These are phyloP conservation scores for Passiflora organensis DNA, from an alignment of 345 rosid genomes.

Conservation along the genomic window DNA sequence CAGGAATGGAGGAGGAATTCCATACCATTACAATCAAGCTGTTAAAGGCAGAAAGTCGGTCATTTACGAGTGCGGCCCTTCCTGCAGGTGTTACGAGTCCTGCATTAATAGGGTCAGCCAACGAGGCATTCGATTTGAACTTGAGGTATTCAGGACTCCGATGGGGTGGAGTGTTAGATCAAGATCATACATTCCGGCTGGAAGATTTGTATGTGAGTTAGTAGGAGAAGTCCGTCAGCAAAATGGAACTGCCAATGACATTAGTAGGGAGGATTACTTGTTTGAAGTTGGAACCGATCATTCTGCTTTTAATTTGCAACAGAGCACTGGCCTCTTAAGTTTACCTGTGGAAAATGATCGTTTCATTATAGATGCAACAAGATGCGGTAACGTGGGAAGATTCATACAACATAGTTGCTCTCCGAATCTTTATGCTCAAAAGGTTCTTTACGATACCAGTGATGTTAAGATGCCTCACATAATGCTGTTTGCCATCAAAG, in stretches of 20 bases:
- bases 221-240: conserved; percentile 30
- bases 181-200: conserved; percentile 38
- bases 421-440: conserved; percentile 15
- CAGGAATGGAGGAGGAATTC: conserved; percentile 43
- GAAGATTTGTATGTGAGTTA: conserved; percentile 56
- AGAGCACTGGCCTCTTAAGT: too few species aligned
- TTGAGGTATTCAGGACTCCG: conserved; percentile 50
- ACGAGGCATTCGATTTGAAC: conserved; percentile 34
- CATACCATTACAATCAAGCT: conserved; percentile 21
- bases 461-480: not conserved
- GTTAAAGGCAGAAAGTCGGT: conserved; percentile 33
- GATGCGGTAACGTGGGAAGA: conserved; percentile 10
- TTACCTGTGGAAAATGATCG: too few species aligned
- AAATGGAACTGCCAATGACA: not conserved
- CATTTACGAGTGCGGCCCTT: conserved; percentile 50
- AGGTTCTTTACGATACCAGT: conserved; percentile 2
- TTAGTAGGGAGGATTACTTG: not conserved
- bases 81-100: conserved; percentile 40
- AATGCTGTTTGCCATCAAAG: conserved; percentile 16
- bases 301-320: not conserved
- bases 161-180: conserved; percentile 56
- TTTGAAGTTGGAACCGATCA: conserved; percentile 7
- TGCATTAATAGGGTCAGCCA: conserved; percentile 51
- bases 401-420: conserved; percentile 20
- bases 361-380: too few species aligned